A percentile compares a stretch with the other conserved stretches of the same genome.
These are phyloP conservation scores for Monosporascus sp. DNA, from an alignment of 2,329 filamentous ascomycete species.

Conservation along the genomic window DNA sequence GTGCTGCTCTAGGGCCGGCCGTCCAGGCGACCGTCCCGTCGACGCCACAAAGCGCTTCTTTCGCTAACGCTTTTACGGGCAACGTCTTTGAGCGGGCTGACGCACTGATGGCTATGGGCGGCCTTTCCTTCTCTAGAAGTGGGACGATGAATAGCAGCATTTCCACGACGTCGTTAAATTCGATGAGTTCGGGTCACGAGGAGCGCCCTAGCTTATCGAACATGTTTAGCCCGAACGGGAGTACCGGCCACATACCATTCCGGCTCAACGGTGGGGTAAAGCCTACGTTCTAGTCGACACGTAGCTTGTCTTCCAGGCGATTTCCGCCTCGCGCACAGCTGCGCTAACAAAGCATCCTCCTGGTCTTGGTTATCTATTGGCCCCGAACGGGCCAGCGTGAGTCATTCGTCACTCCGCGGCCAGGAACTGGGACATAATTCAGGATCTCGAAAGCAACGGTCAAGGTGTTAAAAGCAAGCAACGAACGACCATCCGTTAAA, in stretches of 20 bases:
- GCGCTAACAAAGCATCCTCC: background rate
- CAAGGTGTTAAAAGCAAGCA: background rate
- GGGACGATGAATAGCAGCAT: constrained; percentile 35
- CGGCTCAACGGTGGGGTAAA: constrained; percentile 25
- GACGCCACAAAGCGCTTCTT: constrained; percentile 56
- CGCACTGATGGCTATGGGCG: constrained; percentile 52
- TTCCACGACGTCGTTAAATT: constrained; percentile 27
- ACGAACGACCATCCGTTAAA: background rate
- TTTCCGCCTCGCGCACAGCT: background rate
- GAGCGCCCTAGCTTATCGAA: constrained; percentile 21
- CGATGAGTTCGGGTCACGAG: constrained; percentile 23
- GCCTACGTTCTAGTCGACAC: constrained; percentile 25
- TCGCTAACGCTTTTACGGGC: constrained; percentile 49
- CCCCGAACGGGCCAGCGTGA: too few relatives aligned
- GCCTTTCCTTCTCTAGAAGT: constrained; percentile 51
- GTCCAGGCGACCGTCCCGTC: constrained; percentile 84
- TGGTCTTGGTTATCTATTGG: too few relatives aligned
- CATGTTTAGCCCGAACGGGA: constrained; percentile 24
- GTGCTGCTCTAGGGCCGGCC: constrained; percentile 81
- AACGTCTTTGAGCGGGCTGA: constrained; percentile 58
- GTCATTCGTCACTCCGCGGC: too few relatives aligned
- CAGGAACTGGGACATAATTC: too few relatives aligned
- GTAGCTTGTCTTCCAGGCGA: constrained; percentile 14
- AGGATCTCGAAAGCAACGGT: background rate
- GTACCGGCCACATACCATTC: constrained; percentile 11